Conservation (phyloP, 2,329 filamentous ascomycete species). For the Raffaelea arxii region DNA sequence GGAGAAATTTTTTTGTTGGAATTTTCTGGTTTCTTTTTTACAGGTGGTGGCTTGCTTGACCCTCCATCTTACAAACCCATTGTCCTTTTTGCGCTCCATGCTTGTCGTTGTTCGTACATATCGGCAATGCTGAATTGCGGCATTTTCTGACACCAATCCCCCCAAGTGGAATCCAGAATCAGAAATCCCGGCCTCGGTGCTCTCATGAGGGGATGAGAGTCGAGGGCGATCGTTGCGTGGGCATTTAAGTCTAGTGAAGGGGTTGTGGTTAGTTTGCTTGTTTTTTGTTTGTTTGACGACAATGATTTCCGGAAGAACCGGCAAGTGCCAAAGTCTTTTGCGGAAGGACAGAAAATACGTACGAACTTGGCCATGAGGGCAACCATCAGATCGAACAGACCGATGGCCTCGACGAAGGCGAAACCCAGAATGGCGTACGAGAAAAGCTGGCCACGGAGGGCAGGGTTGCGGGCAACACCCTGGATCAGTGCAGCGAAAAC, state of each 20-base stretch:
- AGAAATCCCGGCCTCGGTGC: conserved; percentile 8
- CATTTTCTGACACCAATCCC: conserved; percentile 1
- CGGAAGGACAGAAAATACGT: conserved; percentile 28
- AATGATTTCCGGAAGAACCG: no score
- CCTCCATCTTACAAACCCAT: not conserved
- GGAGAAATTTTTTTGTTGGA: not conserved
- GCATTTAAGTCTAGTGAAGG: conserved; percentile 10
- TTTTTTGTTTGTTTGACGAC: no score
- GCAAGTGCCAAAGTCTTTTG: not conserved
- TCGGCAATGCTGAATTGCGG: conserved; percentile 5
- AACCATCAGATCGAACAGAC: conserved; percentile 61
- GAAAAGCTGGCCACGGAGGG: conserved; percentile 87
- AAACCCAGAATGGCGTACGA: conserved; percentile 55
- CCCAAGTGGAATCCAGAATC: conserved; percentile 4
- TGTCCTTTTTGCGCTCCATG: not conserved
- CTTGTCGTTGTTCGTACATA: conserved; percentile 8
- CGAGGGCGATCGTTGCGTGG: conserved; percentile 3
- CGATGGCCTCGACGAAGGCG: conserved; percentile 54
- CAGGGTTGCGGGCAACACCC: conserved; percentile 88
- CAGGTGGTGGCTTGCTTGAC: conserved; percentile 1
- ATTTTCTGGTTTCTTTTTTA: not conserved
- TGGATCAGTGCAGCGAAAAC: conserved; percentile 86
- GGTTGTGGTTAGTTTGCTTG: conserved; percentile 2
- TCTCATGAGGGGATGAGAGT: conserved; percentile 10
- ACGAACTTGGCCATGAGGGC: conserved; percentile 90